phyloP scores from a whole-genome alignment of 192 early-diverging fungal genomes.

The Martensiomyces pterosporus region DNA sequence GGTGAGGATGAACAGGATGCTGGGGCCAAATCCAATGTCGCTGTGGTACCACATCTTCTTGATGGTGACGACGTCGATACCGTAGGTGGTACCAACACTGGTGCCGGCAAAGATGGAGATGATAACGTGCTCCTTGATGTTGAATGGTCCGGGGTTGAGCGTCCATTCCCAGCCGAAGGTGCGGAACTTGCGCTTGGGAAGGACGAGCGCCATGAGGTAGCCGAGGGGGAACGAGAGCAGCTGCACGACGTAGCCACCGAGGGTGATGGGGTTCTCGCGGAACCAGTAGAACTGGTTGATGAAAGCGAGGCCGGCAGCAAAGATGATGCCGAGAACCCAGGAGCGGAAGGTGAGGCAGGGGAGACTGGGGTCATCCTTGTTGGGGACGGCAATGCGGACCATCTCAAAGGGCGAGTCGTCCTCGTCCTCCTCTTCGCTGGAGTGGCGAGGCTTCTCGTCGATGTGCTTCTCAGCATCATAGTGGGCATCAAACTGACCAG shows the following conservation, averaged over 20 bases:
- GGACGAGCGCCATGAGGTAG: slow-evolving; percentile 54
- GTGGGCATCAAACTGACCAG: neutral
- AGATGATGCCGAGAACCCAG: slow-evolving; percentile 69
- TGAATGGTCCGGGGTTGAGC: slow-evolving; percentile 86
- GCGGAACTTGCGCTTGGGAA: slow-evolving; percentile 55
- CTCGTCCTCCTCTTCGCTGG: slow-evolving; percentile 9
- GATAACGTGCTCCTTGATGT: slow-evolving; percentile 85
- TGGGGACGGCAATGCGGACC: slow-evolving; percentile 65
- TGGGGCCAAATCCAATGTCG: slow-evolving; percentile 59
- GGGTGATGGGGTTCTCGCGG: slow-evolving; percentile 71
- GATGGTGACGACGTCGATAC: slow-evolving; percentile 70
- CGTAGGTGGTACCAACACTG: slow-evolving; percentile 66
- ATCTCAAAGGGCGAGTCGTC: slow-evolving; percentile 64
- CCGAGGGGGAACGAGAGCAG: slow-evolving; percentile 77
- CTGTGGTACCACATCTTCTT: slow-evolving; percentile 66
- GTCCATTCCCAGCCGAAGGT: slow-evolving; percentile 52
- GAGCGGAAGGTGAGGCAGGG: slow-evolving; percentile 71
- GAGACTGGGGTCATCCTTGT: slow-evolving; percentile 62
- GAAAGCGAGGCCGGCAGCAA: slow-evolving; percentile 59
- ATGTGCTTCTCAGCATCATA: slow-evolving; percentile 5
- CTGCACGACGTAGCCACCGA: slow-evolving; percentile 67
- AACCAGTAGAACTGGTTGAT: slow-evolving; percentile 86
- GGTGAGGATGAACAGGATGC: slow-evolving; percentile 64
- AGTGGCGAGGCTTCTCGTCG: slow-evolving; percentile 1
- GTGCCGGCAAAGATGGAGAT: slow-evolving; percentile 73